Evolutionary conservation across 1,139 yeast genomes (phyloP).

Genomic region (Nakaseomyces kungkrabaensis): DNA sequence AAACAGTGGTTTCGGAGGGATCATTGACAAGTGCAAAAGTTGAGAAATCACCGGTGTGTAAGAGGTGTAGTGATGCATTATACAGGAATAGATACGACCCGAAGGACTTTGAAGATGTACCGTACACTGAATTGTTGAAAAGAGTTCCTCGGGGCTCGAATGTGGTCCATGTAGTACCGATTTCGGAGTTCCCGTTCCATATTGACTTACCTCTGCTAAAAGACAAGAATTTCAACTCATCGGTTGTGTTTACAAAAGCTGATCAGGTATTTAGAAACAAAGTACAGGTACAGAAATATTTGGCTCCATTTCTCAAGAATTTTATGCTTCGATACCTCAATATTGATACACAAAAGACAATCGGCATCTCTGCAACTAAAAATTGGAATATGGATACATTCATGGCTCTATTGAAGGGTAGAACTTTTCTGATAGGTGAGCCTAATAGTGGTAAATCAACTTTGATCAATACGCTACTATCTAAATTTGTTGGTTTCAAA

Average conservation of each 20-base stretch:
- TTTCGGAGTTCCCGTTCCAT: constrained; percentile 62
- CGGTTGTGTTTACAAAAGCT: constrained; percentile 21
- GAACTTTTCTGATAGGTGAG: constrained; percentile 55
- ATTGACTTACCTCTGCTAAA: constrained; percentile 34
- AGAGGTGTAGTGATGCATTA: constrained; percentile 46
- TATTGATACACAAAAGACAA: constrained; percentile 38
- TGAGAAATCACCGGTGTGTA: constrained; percentile 31
- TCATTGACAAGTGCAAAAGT: constrained; percentile 8
- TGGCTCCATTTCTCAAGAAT: constrained; percentile 16
- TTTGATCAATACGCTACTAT: constrained; percentile 42
- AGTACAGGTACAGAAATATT: constrained; percentile 13
- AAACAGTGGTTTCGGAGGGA: constrained; percentile 7
- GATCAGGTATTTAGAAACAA: constrained; percentile 21
- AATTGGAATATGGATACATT: constrained; percentile 44
- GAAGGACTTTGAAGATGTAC: constrained; percentile 33
- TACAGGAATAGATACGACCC: constrained; percentile 34
- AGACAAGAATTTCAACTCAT: constrained; percentile 8
- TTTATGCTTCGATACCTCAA: constrained; percentile 31
- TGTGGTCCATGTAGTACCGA: constrained; percentile 52
- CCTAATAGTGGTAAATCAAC: constrained; percentile 74
- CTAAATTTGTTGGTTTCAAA: constrained; percentile 18
- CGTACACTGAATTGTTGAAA: constrained; percentile 33
- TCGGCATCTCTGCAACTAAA: constrained; percentile 40
- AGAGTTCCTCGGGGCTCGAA: constrained; percentile 41
- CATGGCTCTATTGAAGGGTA: constrained; percentile 30